Evolutionary conservation across 75 land plant genomes (phyloP).

Genomic region (Gnetum montanum): DNA sequence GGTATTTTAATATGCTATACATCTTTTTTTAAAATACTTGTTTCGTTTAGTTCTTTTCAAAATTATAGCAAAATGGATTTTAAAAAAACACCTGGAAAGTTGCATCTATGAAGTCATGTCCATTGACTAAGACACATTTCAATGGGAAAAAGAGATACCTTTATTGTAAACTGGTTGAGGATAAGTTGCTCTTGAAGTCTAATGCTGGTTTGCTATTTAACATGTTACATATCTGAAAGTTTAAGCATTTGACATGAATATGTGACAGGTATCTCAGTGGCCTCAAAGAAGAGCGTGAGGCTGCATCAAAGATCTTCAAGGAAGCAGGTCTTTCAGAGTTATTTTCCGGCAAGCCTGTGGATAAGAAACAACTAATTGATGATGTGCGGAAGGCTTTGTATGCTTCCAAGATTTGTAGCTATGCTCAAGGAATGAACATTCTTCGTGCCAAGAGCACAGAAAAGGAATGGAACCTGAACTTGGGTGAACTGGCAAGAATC

Average conservation of each 20-base stretch:
- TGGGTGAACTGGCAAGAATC: conserved; percentile 41
- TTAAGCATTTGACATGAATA: too few species aligned
- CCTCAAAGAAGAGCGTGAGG: conserved; percentile 30
- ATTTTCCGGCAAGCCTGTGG: conserved; percentile 4
- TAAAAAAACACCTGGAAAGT: too few species aligned
- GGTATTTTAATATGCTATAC: neutral
- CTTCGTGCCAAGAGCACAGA: conserved; percentile 39
- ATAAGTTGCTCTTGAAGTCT: too few species aligned
- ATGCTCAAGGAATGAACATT: conserved; percentile 44
- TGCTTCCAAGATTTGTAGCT: conserved; percentile 34
- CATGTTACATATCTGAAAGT: too few species aligned
- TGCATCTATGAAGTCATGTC: too few species aligned
- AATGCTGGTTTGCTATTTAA: too few species aligned
- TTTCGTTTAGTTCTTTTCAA: too few species aligned
- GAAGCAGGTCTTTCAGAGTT: conserved; percentile 11
- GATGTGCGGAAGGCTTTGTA: conserved; percentile 28
- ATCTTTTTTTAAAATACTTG: too few species aligned
- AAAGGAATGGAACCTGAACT: conserved; percentile 32
- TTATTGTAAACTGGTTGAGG: too few species aligned
- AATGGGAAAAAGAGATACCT: too few species aligned
- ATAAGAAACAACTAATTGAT: conserved; percentile 26
- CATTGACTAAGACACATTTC: too few species aligned
- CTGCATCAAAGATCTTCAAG: conserved; percentile 16
- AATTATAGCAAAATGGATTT: too few species aligned
- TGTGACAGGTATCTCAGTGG: conserved; percentile 31